Evolutionary conservation across 2,329 filamentous ascomycete species (phyloP).

Genomic region (Beauveria bassiana): DNA sequence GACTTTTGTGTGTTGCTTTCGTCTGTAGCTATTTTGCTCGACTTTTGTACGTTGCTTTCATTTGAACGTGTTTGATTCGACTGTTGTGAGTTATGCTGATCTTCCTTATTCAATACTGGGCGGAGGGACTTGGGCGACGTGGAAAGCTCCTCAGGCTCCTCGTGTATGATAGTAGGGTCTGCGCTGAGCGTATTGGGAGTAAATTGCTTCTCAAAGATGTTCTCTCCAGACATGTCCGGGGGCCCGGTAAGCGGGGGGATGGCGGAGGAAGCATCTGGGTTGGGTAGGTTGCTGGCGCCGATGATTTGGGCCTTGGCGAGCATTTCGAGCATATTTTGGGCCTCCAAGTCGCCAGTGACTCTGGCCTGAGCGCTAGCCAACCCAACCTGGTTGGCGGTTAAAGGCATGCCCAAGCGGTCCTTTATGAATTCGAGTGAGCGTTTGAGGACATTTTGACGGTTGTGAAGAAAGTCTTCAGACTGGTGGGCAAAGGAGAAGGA

Average conservation of each 20-base stretch:
- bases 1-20: conserved; percentile 32
- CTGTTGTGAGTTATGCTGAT: conserved; percentile 32
- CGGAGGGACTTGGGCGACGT: conserved; percentile 15
- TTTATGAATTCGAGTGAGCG: conserved; percentile 95
- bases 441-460: conserved; percentile 85
- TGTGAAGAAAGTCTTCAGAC: conserved; percentile 86
- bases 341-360: conserved; percentile 72
- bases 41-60: conserved; percentile 29
- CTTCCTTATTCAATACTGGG: conserved; percentile 16
- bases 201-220: conserved; percentile 82
- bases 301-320: conserved; percentile 75
- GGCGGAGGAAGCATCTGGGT: conserved; percentile 33
- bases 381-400: conserved; percentile 57
- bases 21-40: conserved; percentile 38
- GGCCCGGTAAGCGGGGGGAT: conserved; percentile 70
- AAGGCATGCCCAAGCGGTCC: conserved; percentile 76
- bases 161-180: conserved; percentile 29
- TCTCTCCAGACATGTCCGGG: conserved; percentile 61
- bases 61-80: conserved; percentile 43
- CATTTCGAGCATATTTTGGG: conserved; percentile 85
- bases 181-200: conserved; percentile 45
- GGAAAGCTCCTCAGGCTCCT: conserved; percentile 14
- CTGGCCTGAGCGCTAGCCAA: conserved; percentile 79
- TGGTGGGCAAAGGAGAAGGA: conserved; percentile 98
- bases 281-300: conserved; percentile 55